Conservation (phyloP, 306 rosid genomes). For the Rubus idaeus region DNA sequence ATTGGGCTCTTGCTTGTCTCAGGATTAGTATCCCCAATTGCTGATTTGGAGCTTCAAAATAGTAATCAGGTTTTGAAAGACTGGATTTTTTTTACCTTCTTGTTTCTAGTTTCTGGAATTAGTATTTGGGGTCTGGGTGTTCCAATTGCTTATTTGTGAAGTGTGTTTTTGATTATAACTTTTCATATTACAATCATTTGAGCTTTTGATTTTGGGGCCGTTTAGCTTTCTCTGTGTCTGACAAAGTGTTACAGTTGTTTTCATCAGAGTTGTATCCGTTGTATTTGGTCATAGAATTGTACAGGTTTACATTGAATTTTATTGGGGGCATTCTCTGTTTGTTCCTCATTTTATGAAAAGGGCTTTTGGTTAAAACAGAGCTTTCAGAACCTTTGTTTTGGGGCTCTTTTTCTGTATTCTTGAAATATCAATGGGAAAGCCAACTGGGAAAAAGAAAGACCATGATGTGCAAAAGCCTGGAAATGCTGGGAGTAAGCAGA, state of each 20-base stretch:
- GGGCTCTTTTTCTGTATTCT: constrained; percentile 1
- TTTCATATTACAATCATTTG: not conserved
- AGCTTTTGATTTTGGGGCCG: constrained; percentile 12
- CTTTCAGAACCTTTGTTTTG: constrained; percentile 21
- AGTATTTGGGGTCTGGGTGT: not conserved
- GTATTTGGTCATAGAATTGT: not conserved
- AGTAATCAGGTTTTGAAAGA: constrained; percentile 8
- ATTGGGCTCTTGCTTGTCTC: constrained; percentile 2
- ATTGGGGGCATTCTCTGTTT: not conserved
- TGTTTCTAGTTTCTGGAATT: not conserved
- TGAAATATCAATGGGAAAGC: constrained; percentile 71
- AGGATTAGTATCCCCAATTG: constrained; percentile 4
- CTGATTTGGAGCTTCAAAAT: constrained; percentile 7
- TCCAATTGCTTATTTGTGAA: not conserved
- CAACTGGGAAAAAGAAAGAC: constrained; percentile 70
- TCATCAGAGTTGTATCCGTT: not conserved
- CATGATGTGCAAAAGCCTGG: constrained; percentile 35
- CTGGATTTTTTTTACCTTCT: not conserved
- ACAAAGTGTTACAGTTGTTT: not conserved
- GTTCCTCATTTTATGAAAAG: not conserved
- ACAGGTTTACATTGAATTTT: not conserved
- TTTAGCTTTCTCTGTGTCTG: not conserved
- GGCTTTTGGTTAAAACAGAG: constrained; percentile 27
- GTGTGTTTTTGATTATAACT: constrained; percentile 17
- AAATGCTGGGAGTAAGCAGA: constrained; percentile 37